Evolutionary conservation across 2,329 filamentous ascomycete species (phyloP).

Genomic region (Aschersonia sp.): DNA sequence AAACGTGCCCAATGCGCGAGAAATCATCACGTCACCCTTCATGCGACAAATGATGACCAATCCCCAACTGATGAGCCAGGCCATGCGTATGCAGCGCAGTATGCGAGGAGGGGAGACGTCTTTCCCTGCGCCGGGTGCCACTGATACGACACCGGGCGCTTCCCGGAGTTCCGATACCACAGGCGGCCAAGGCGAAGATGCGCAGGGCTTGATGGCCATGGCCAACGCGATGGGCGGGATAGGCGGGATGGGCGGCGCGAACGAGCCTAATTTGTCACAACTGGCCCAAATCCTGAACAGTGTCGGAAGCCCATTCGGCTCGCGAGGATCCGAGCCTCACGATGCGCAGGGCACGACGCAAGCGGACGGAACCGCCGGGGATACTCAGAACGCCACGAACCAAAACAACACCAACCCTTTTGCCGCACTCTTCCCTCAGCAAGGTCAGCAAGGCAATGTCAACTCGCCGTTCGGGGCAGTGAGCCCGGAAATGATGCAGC

Average conservation of each 20-base stretch:
- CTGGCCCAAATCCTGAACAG: constrained; percentile 17
- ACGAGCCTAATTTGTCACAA: constrained; percentile 16
- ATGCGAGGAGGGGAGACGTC: constrained; percentile 40
- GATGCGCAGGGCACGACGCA: constrained; percentile 10
- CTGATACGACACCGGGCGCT: constrained; percentile 58
- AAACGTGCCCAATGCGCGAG: constrained; percentile 59
- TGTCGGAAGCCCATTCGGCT: neutral
- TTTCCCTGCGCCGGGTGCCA: constrained; percentile 85
- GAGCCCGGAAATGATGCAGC: constrained; percentile 40
- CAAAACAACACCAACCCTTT: constrained; percentile 47
- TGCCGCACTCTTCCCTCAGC: constrained; percentile 42
- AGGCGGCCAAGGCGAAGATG: neutral
- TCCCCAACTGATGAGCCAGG: constrained; percentile 68
- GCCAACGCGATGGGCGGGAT: constrained; percentile 12
- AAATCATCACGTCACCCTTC: constrained; percentile 76
- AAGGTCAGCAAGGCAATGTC: constrained; percentile 2
- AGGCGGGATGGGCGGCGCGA: constrained; percentile 8
- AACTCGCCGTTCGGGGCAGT: constrained; percentile 11
- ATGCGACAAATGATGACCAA: constrained; percentile 90
- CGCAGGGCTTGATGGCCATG: constrained; percentile 27
- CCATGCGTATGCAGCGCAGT: constrained; percentile 68
- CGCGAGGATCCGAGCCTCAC: constrained; percentile 12
- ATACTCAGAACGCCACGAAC: constrained; percentile 13
- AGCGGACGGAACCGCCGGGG: constrained; percentile 9
- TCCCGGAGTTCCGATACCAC: constrained; percentile 7